Percentiles rank a stretch among this genome's conserved stretches.
phyloP scores from a whole-genome alignment of 2,329 filamentous ascomycete genomes.

The Blastomyces emzantsi region DNA sequence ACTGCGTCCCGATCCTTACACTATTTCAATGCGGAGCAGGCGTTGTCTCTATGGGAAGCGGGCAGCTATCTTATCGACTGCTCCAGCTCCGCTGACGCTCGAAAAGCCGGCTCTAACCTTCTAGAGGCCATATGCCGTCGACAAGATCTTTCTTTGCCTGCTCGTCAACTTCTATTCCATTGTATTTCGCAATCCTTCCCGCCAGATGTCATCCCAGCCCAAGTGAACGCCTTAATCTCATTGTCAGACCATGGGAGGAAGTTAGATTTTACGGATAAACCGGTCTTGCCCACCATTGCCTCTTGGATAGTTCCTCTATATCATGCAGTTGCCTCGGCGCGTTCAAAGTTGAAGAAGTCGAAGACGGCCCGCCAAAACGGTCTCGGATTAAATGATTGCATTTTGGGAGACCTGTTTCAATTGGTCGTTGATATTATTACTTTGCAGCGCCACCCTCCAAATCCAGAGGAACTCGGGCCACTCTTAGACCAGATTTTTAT shows the following conservation, averaged over 20 bases:
- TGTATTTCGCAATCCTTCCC: slow-evolving; percentile 28
- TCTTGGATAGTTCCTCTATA: slow-evolving; percentile 34
- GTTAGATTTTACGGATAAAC: slow-evolving; percentile 32
- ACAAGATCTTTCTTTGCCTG: slow-evolving; percentile 31
- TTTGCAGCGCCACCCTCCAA: slow-evolving; percentile 32
- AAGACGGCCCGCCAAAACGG: slow-evolving; percentile 27
- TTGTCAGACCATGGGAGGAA: slow-evolving; percentile 38
- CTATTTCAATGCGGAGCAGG: slow-evolving; percentile 34
- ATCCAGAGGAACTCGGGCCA: slow-evolving; percentile 28
- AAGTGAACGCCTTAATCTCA: slow-evolving; percentile 32
- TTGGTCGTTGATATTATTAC: slow-evolving; percentile 37
- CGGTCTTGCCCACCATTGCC: slow-evolving; percentile 33
- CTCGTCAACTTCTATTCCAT: slow-evolving; percentile 29
- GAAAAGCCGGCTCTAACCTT: slow-evolving; percentile 28
- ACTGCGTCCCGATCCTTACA: slow-evolving; percentile 26
- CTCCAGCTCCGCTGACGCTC: slow-evolving; percentile 29
- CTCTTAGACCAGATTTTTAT: slow-evolving; percentile 31
- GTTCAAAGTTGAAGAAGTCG: slow-evolving; percentile 31
- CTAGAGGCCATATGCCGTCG: slow-evolving; percentile 31
- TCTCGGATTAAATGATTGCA: slow-evolving; percentile 27
- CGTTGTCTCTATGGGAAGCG: slow-evolving; percentile 33
- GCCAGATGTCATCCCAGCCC: slow-evolving; percentile 31
- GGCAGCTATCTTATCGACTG: slow-evolving; percentile 31
- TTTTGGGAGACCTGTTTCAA: slow-evolving; percentile 33
- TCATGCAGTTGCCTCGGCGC: slow-evolving; percentile 28